These are phyloP conservation scores for Ceratocystis alfenasii DNA, from an alignment of 2,329 filamentous ascomycete genomes.

Conservation along the genomic window DNA sequence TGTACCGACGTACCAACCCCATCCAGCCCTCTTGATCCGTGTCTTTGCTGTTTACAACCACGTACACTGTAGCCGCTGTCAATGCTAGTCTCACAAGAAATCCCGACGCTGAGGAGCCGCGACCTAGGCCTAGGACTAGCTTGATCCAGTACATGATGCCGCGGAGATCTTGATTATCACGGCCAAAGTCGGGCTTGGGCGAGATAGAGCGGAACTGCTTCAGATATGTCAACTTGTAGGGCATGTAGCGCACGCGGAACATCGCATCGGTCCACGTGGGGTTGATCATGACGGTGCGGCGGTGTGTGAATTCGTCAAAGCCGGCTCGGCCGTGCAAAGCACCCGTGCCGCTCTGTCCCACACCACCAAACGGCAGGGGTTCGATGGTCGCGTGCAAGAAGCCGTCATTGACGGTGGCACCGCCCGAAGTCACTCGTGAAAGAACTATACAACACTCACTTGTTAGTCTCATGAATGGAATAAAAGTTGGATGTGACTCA, in stretches of 20 bases:
- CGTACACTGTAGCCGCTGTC: slow-evolving; percentile 13
- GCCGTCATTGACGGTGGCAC: slow-evolving; percentile 53
- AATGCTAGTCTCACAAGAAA: slow-evolving; percentile 41
- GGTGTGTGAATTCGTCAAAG: slow-evolving; percentile 57
- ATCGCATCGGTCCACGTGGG: slow-evolving; percentile 56
- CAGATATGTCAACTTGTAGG: slow-evolving; percentile 35
- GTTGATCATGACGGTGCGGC: slow-evolving; percentile 45
- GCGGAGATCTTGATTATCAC: slow-evolving; percentile 41
- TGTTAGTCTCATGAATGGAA: background rate
- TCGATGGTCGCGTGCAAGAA: slow-evolving; percentile 60
- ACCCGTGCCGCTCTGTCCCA: slow-evolving; percentile 66
- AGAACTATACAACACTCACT: slow-evolving; percentile 37
- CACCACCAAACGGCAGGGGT: slow-evolving; percentile 68
- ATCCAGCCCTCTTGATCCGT: background rate
- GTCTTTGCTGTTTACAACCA: background rate
- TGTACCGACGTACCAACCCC: background rate
- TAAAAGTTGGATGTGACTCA: background rate
- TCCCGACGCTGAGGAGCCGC: slow-evolving; percentile 37
- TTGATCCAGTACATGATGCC: slow-evolving; percentile 44
- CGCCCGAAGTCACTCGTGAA: slow-evolving; percentile 51
- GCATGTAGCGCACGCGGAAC: slow-evolving; percentile 56
- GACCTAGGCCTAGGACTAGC: slow-evolving; percentile 42
- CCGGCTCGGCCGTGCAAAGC: slow-evolving; percentile 65
- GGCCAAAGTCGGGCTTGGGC: slow-evolving; percentile 46
- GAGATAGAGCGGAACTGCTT: slow-evolving; percentile 36